A percentile compares a stretch with the other conserved stretches of the same genome.
phyloP scores from a whole-genome alignment of 768 basidiomycete species.

The Boletus pseudopeckii region DNA sequence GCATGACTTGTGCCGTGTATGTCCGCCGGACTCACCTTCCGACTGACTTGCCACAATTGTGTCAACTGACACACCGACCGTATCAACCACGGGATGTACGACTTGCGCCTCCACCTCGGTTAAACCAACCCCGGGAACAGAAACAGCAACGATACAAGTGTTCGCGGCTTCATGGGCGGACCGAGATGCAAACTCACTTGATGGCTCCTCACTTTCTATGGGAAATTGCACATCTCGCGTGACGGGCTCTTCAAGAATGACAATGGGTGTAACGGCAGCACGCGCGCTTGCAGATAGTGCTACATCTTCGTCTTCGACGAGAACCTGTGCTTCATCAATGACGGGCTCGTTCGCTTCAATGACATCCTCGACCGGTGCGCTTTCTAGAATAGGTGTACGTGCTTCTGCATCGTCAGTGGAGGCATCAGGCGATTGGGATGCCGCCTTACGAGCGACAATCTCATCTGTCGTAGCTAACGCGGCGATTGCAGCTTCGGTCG shows the following conservation, averaged over 20 bases:
- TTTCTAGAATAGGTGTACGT: background rate
- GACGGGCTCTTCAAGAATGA: conserved; percentile 2
- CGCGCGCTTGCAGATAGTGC: background rate
- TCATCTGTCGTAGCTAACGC: background rate
- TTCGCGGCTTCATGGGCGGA: conserved; percentile 4
- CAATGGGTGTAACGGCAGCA: background rate
- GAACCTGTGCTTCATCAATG: background rate
- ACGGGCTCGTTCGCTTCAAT: background rate
- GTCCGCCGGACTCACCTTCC: background rate
- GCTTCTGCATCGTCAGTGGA: background rate
- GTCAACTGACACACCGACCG: background rate
- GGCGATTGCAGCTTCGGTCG: background rate
- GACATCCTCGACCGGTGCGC: background rate
- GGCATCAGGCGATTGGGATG: background rate
- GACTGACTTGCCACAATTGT: background rate
- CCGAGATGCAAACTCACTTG: conserved; percentile 8
- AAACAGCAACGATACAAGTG: background rate
- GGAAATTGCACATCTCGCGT: background rate
- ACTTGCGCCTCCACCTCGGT: background rate
- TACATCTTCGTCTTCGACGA: background rate
- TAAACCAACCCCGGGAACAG: background rate
- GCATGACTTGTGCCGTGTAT: background rate
- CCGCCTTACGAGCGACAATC: background rate
- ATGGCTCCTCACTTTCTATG: conserved; percentile 1
- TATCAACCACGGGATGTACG: background rate